Evolutionary conservation across 805 yeast genomes (phyloP), one percentile per base, ranked within the genome.

Genomic region (baker's yeast (Saccharomyces cerevisiae)): DNA sequence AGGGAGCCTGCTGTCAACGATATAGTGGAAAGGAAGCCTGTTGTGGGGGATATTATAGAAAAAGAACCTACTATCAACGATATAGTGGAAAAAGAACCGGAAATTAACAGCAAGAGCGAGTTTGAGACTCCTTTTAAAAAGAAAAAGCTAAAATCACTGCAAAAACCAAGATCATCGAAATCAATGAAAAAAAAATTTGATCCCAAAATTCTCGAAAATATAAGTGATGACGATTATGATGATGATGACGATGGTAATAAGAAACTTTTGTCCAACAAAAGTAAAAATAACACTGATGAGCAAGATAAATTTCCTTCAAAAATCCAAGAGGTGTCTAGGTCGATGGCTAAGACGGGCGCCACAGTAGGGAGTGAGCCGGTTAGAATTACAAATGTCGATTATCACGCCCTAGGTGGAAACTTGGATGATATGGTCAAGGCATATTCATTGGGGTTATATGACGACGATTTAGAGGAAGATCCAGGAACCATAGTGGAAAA

Each of bases 381-480:
- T 3, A 57, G 55, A 26, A 60, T 61, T 6, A 69, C 71, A 5
- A 59, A 55, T 17, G 61, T 72, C 8, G 84, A 81, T 56, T 78
- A 73, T 59, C 65, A 62, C 9, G 59, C 73, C 1, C 55, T 79
- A 29, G 76, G 74, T 26, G 72, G 72, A 21, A 78, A 81, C 59
- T 54, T 78, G 58, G 85, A 81, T 50, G 75, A 78, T 2, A 79
- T 83, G 84, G 85, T 81, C 0, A 74, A 76, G 51, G 86, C 85
- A 0, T 84, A 84, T 58, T 70, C 75, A n/a, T 59, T 74, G 24
- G 88, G 87, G 0, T 65, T 78, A 58, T 82, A 80, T 61, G 86
- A 83, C 61, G 87, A 81, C 56, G 87, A 83, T 59, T 67, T 79
- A 9, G 74, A 70, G 26, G 78, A 82, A 0, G 76, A 76, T 50